These are phyloP conservation scores for Cylindrodendrum hubeiense DNA, from an alignment of 2,329 filamentous ascomycete species.

Conservation along the genomic window DNA sequence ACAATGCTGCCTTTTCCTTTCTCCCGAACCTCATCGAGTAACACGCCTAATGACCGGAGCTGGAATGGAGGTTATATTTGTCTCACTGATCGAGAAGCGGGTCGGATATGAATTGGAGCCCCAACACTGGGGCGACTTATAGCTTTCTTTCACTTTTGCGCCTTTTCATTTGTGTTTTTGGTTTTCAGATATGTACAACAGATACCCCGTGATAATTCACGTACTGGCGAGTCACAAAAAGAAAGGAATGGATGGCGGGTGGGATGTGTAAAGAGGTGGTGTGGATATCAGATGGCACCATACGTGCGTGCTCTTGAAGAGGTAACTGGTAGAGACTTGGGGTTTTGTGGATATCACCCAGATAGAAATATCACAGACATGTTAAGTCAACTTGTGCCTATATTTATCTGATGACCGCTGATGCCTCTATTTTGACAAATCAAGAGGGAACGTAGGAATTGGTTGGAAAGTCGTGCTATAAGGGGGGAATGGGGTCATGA, in stretches of 20 bases:
- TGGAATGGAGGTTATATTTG: not conserved
- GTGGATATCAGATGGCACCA: constrained; percentile 21
- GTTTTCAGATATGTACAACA: constrained; percentile 45
- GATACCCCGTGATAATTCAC: constrained; percentile 44
- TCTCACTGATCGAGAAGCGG: constrained; percentile 1
- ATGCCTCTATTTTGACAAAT: not conserved
- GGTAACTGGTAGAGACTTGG: constrained; percentile 35
- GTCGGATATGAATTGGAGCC: constrained; percentile 8
- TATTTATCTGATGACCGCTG: not conserved
- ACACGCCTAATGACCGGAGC: constrained; percentile 9
- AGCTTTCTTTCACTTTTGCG: constrained; percentile 36
- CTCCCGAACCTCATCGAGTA: not conserved
- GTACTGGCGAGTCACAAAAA: constrained; percentile 31
- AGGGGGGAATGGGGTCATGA: constrained; percentile 33
- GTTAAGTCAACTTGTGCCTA: constrained; percentile 3
- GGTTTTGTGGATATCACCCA: constrained; percentile 21
- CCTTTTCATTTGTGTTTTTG: constrained; percentile 26
- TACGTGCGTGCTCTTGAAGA: constrained; percentile 18
- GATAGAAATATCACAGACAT: constrained; percentile 20
- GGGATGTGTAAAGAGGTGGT: not conserved
- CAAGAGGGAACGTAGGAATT: not conserved
- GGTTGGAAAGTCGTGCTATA: constrained; percentile 5
- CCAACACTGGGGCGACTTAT: constrained; percentile 6
- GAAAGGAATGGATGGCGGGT: constrained; percentile 8
- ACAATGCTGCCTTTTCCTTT: constrained; percentile 10